These are phyloP conservation scores for Schoenoplectus triqueter DNA, from an alignment of 202 grass and related monocot species.

Conservation along the genomic window DNA sequence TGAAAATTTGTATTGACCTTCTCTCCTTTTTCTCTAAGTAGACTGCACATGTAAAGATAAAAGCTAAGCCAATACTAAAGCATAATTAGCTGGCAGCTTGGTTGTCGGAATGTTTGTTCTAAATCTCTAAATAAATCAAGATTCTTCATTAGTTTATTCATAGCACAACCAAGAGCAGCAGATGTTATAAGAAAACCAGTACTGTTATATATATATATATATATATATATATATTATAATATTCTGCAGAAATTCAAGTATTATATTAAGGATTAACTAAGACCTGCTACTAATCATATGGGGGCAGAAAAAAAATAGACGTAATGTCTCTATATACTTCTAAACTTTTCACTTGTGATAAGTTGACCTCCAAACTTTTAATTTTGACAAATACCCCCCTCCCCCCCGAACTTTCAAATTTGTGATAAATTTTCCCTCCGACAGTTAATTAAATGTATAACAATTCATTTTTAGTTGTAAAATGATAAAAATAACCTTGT, in stretches of 20 bases:
- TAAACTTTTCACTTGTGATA: no score
- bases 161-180: neutral
- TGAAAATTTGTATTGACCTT: neutral
- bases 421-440: no score
- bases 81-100: conserved; percentile 15
- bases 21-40: neutral
- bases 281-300: no score
- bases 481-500: no score
- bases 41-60: conserved; percentile 11
- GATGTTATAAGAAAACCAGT: neutral
- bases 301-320: no score
- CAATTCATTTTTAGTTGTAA: no score
- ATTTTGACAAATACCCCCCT: no score
- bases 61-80: neutral
- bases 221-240: neutral
- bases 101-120: conserved; percentile 35
- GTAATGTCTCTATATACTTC: no score
- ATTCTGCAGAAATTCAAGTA: neutral
- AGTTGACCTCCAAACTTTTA: no score
- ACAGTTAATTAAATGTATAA: no score
- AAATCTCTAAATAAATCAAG: conserved; percentile 21
- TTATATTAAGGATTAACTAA: neutral
- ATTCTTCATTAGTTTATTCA: conserved; percentile 13
- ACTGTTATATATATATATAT: neutral
- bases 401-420: no score